A percentile compares a stretch with the other conserved stretches of the same genome.
phyloP scores from a whole-genome alignment of 148 eudicot genomes.

The Chenopodium formosanum region DNA sequence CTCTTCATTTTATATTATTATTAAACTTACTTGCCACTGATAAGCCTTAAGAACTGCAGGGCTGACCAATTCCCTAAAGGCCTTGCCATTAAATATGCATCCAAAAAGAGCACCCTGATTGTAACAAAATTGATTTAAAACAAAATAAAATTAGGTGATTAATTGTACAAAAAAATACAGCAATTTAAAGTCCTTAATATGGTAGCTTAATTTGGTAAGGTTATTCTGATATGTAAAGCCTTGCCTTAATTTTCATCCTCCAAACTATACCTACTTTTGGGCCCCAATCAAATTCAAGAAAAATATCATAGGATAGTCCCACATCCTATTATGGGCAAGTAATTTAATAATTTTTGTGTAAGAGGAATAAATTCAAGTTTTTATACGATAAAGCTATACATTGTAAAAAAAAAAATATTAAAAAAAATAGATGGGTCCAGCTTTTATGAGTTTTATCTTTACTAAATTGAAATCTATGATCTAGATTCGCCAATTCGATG shows the following conservation, averaged over 20 bases:
- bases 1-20: too few relatives aligned
- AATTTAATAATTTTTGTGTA: neutral
- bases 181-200: neutral
- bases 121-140: constrained; percentile 1
- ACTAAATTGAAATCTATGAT: neutral
- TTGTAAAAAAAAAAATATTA: too few relatives aligned
- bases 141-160: neutral
- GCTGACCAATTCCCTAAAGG: constrained; percentile 80
- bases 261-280: constrained; percentile 13
- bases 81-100: constrained; percentile 62
- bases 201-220: neutral
- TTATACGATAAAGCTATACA: neutral
- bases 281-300: neutral
- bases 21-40: constrained; percentile 47
- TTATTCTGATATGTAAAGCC: neutral
- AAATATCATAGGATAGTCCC: constrained; percentile 3
- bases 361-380: neutral
- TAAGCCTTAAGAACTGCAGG: constrained; percentile 89
- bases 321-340: constrained; percentile 3
- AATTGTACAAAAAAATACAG: neutral
- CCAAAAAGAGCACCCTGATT: constrained; percentile 45
- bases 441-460: neutral
- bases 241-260: constrained; percentile 4
- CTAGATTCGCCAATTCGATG: neutral
- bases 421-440: neutral